These are phyloP conservation scores for Pseudonitzschia multiseries DNA, from an alignment of 108 stramenopile species.

Conservation along the genomic window DNA sequence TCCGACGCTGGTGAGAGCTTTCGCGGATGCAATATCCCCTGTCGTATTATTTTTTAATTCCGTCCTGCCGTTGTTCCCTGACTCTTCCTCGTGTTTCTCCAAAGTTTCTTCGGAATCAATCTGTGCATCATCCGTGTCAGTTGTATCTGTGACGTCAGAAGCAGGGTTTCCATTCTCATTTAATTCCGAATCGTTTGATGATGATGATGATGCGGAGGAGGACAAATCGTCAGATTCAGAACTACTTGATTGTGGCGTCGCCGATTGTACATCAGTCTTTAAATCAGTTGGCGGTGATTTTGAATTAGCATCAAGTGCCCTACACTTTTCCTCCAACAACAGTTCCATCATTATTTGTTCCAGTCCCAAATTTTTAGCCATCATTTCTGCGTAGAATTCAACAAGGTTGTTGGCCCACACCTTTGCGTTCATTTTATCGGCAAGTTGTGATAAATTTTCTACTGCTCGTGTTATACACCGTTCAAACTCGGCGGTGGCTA, in stretches of 20 bases:
- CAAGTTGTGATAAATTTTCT: constrained; percentile 28
- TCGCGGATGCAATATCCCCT: too few relatives aligned
- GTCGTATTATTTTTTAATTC: too few relatives aligned
- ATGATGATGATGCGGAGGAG: too few relatives aligned
- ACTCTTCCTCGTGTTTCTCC: too few relatives aligned
- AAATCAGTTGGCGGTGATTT: not conserved
- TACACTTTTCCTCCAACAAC: constrained; percentile 37
- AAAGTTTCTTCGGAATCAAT: too few relatives aligned
- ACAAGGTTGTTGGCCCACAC: constrained; percentile 53
- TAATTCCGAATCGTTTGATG: not conserved
- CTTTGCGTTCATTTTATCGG: constrained; percentile 22
- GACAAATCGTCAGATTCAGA: not conserved
- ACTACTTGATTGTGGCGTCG: too few relatives aligned
- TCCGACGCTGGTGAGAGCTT: not conserved
- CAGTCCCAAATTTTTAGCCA: constrained; percentile 38
- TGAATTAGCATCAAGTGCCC: constrained; percentile 14
- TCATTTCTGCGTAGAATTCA: constrained; percentile 40
- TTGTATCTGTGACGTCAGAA: too few relatives aligned
- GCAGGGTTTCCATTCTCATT: not conserved
- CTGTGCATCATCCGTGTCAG: too few relatives aligned
- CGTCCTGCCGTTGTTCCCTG: too few relatives aligned
- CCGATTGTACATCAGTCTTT: too few relatives aligned
- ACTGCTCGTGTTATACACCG: constrained; percentile 49
- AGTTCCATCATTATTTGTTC: constrained; percentile 41
- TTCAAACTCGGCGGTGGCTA: constrained; percentile 61